Evolutionary conservation across 176 grass and related monocot genomes (phyloP), one percentile per base, ranked within the genome.

Genomic region (Zoysia pacifica): DNA sequence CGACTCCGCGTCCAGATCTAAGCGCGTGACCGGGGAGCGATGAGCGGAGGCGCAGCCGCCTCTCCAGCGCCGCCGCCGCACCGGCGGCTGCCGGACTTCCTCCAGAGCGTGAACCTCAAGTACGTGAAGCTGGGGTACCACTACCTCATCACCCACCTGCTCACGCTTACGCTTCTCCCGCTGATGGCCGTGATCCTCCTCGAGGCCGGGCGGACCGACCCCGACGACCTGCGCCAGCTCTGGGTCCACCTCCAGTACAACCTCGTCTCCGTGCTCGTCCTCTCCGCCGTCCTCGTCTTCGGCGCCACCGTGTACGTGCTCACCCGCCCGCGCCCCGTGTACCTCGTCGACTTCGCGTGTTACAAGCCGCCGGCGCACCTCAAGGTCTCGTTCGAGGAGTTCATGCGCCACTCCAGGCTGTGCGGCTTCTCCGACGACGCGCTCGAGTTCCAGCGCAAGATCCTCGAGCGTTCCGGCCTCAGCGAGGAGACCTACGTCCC

Each of bases 21-120:
- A 67, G 19, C 45, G n/a, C 37, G 9, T 11, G 62, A 73, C 5
- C 28, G 64, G 19, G 65, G 6, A 44, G 4, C 28, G 60, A 89
- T 89, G 87, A 78, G 77, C 76, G 77, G 89, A 56, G 85, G 72
- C 72, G 38, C 51, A 36, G 76, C 60, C 41, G 71, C 65, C 4
- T 47, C 40, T 20, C 41, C 76, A 65, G 38, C 49, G 66, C 67
- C 76, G 49, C 83, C 81, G 39, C 67, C 78, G 51, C 86, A 91
- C 78, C 86, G 90, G 41, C 90, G 88, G 84, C 80, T 95, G 78
- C 92, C 96, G 74, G 96, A 98, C 83, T 95, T 98, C 90, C 88
- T 94, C 81, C 96, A 98, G 90, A 98, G 92, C 81, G 96, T 98
- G 54, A 98, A 98, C 55, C 92, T 98, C 54, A 98, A 98, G 84